A percentile compares a stretch with the other conserved stretches of the same genome.
Conservation (phyloP, 768 basidiomycete species). For the Suillus bovinus region DNA sequence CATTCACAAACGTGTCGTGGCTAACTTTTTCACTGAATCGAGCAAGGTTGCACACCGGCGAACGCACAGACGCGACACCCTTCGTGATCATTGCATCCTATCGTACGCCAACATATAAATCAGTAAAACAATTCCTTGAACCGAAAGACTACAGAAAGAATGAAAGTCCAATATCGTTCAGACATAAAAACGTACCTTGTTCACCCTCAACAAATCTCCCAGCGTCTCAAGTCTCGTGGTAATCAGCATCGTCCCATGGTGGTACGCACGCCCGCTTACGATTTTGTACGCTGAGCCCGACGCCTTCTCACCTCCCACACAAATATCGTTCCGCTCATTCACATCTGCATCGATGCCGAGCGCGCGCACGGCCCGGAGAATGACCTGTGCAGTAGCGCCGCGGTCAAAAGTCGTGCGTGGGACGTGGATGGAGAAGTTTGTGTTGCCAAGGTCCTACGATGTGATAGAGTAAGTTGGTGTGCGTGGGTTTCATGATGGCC, state of each 20-base stretch:
- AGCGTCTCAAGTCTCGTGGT: constrained; percentile 73
- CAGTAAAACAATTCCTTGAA: background rate
- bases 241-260: constrained; percentile 98
- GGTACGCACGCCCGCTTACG: constrained; percentile 86
- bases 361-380: constrained; percentile 72
- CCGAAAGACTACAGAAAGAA: background rate
- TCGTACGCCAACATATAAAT: background rate
- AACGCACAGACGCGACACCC: constrained; percentile 89
- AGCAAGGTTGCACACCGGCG: constrained; percentile 84
- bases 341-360: constrained; percentile 76
- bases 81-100: constrained; percentile 82
- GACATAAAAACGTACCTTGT: constrained; percentile 51
- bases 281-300: constrained; percentile 99
- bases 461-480: background rate
- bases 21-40: constrained; percentile 50
- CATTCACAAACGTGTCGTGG: constrained; percentile 70
- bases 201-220: constrained; percentile 65
- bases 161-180: background rate
- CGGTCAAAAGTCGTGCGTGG: constrained; percentile 82
- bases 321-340: constrained; percentile 92
- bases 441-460: constrained; percentile 89
- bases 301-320: constrained; percentile 84
- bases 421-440: constrained; percentile 94
- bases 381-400: constrained; percentile 70
- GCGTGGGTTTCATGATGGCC: background rate